phyloP scores from a whole-genome alignment of 257 asterid species.

The Perilla frutescens region DNA sequence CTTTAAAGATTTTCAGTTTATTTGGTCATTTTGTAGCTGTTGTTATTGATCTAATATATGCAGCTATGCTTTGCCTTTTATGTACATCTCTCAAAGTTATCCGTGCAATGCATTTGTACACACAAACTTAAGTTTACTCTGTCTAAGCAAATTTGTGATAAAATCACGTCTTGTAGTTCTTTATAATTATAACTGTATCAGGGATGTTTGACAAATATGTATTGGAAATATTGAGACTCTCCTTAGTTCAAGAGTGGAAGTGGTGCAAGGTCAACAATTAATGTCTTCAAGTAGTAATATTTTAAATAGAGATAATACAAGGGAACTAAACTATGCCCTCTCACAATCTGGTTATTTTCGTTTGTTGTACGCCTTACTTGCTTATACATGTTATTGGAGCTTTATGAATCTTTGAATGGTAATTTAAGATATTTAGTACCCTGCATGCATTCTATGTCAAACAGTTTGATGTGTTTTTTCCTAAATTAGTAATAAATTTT shows the following conservation, averaged over 20 bases:
- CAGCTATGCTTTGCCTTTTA: background rate
- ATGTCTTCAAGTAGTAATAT: background rate
- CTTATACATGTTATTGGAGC: constrained; percentile 8
- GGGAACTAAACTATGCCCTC: background rate
- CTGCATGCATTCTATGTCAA: too few relatives aligned
- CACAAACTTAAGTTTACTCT: background rate
- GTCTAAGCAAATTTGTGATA: background rate
- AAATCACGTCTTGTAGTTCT: background rate
- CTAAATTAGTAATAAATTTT: too few relatives aligned
- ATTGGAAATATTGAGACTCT: background rate
- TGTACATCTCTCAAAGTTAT: background rate
- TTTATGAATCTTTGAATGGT: background rate
- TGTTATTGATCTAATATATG: background rate
- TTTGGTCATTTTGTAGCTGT: background rate
- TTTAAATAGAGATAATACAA: background rate
- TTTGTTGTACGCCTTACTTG: background rate
- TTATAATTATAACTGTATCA: background rate
- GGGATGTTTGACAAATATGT: background rate
- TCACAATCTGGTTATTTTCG: background rate
- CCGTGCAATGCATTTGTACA: background rate
- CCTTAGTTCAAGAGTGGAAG: background rate
- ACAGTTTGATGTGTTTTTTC: too few relatives aligned
- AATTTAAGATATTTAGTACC: too few relatives aligned
- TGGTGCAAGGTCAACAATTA: background rate
- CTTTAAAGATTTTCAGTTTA: constrained; percentile 12